Percentiles rank a stretch among this genome's conserved stretches.
phyloP scores from a whole-genome alignment of 306 rosid species.

The Trichosanthes truncata region DNA sequence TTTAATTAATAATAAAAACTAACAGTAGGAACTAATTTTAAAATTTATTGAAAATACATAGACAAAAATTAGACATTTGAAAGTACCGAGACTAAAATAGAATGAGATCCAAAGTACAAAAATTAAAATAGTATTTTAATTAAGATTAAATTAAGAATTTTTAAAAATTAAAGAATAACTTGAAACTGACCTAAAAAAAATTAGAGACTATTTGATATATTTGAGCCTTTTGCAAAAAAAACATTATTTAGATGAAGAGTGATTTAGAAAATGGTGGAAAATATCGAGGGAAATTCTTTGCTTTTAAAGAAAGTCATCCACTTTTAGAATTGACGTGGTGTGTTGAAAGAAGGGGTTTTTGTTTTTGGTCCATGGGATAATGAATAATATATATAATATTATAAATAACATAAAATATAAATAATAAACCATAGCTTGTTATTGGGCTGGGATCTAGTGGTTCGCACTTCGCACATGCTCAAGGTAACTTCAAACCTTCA shows the following conservation, averaged over 20 bases:
- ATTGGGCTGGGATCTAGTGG: not conserved
- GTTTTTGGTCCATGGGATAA: not conserved
- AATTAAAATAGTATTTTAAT: too few species aligned
- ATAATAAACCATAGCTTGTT: not conserved
- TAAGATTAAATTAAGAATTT: too few species aligned
- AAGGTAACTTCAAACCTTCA: not conserved
- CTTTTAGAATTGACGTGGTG: not conserved
- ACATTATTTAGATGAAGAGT: not conserved
- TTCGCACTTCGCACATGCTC: constrained; percentile 2
- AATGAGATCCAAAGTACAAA: too few species aligned
- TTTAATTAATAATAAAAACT: too few species aligned
- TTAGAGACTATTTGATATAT: not conserved
- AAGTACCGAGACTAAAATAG: too few species aligned
- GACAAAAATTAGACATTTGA: too few species aligned
- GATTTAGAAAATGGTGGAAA: not conserved
- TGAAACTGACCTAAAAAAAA: too few species aligned
- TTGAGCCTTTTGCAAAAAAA: too few species aligned
- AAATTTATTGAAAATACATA: too few species aligned
- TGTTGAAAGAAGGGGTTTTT: not conserved
- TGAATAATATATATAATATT: not conserved
- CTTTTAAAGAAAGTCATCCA: constrained; percentile 2
- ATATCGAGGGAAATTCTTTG: not conserved
- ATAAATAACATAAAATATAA: too few species aligned
- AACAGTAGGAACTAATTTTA: too few species aligned
- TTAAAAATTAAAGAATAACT: too few species aligned